Conservation (phyloP, 768 basidiomycete species). For the Russula dissimulans region DNA sequence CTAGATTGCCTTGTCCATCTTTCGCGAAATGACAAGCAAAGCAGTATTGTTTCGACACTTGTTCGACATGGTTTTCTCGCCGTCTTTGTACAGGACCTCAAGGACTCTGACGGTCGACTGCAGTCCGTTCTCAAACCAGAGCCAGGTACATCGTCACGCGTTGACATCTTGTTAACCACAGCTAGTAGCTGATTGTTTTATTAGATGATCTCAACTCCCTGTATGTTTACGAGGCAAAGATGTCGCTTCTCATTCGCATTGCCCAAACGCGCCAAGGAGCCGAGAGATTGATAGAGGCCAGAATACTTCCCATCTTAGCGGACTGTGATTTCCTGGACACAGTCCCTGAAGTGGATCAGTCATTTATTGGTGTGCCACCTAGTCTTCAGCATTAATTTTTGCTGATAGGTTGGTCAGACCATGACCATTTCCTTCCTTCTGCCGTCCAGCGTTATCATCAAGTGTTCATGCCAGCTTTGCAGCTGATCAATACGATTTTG, state of each 20-base stretch:
- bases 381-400: slow-evolving; percentile 1
- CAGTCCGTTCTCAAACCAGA: slow-evolving; percentile 78
- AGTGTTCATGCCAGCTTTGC: slow-evolving; percentile 76
- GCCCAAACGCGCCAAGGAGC: slow-evolving; percentile 78
- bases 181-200: not conserved
- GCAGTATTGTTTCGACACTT: slow-evolving; percentile 48
- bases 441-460: slow-evolving; percentile 89
- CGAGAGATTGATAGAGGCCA: slow-evolving; percentile 72
- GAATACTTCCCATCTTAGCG: slow-evolving; percentile 61
- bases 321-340: slow-evolving; percentile 85
- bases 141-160: slow-evolving; percentile 47
- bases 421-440: slow-evolving; percentile 79
- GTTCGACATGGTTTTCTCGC: slow-evolving; percentile 67
- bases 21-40: slow-evolving; percentile 59
- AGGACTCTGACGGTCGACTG: slow-evolving; percentile 69
- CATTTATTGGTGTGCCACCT: slow-evolving; percentile 57
- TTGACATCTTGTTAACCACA: not conserved
- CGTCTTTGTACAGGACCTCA: slow-evolving; percentile 76
- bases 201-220: slow-evolving; percentile 82
- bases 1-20: slow-evolving; percentile 74
- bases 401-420: slow-evolving; percentile 38
- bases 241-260: slow-evolving; percentile 81
- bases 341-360: slow-evolving; percentile 73
- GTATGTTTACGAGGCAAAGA: slow-evolving; percentile 92
- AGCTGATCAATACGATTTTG: slow-evolving; percentile 68